phyloP scores from a whole-genome alignment of 2,329 filamentous ascomycete genomes.

The Fusarium penzigii region DNA sequence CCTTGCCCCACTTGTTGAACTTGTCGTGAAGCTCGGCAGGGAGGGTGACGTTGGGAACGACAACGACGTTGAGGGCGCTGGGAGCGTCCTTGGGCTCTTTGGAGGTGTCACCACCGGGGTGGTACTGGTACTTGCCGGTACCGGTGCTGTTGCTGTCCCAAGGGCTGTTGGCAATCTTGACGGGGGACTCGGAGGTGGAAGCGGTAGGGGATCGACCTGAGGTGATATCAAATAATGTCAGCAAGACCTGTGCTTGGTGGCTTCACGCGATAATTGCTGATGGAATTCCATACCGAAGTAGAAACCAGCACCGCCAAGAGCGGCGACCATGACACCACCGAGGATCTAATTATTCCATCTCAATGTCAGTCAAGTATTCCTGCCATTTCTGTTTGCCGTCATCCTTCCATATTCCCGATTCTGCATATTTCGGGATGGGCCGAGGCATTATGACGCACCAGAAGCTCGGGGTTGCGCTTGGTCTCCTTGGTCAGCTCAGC shows the following conservation, averaged over 20 bases:
- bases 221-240: constrained; percentile 10
- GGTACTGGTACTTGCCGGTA: constrained; percentile 72
- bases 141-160: constrained; percentile 74
- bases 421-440: constrained; percentile 13
- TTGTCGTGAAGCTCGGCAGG: constrained; percentile 93
- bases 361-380: constrained; percentile 12
- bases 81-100: constrained; percentile 83
- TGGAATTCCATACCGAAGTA: constrained; percentile 67
- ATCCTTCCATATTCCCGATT: constrained; percentile 3
- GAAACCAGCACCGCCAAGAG: constrained; percentile 86
- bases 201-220: constrained; percentile 81
- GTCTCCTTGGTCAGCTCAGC: constrained; percentile 56
- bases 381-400: not conserved
- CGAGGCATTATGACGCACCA: constrained; percentile 43
- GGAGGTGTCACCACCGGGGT: constrained; percentile 80
- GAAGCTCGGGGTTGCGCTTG: constrained; percentile 53
- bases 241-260: constrained; percentile 19
- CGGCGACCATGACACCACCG: constrained; percentile 84
- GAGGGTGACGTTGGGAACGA: constrained; percentile 90
- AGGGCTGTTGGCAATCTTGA: constrained; percentile 80
- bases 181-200: constrained; percentile 76
- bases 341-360: constrained; percentile 65
- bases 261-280: constrained; percentile 1
- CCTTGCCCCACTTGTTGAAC: constrained; percentile 99
- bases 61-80: constrained; percentile 91